Evolutionary conservation across 768 basidiomycete genomes (phyloP).

Genomic region (Tylopilus vinaceipallidus): DNA sequence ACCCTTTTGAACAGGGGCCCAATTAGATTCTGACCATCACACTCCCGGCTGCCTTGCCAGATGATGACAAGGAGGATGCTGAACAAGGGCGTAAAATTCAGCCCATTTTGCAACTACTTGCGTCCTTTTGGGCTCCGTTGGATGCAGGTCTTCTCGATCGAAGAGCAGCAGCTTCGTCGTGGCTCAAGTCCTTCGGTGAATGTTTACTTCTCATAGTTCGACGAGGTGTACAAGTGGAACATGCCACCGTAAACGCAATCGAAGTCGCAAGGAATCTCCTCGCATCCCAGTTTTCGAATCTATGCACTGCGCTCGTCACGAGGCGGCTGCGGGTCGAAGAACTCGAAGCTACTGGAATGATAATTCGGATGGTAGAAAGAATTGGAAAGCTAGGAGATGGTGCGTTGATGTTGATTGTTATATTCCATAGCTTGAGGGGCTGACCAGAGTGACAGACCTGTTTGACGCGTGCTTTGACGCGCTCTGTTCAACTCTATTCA

Average conservation of each 20-base stretch:
- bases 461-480: slow-evolving; percentile 49
- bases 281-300: slow-evolving; percentile 40
- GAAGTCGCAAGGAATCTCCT: slow-evolving; percentile 34
- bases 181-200: slow-evolving; percentile 73
- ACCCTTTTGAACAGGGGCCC: neutral
- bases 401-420: slow-evolving; percentile 27
- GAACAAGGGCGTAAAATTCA: neutral
- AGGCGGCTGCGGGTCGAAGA: slow-evolving; percentile 48
- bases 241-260: neutral
- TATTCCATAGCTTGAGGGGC: slow-evolving; percentile 15
- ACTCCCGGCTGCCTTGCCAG: slow-evolving; percentile 11
- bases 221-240: slow-evolving; percentile 8
- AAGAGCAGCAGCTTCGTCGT: slow-evolving; percentile 39
- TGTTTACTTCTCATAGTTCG: slow-evolving; percentile 59
- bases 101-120: slow-evolving; percentile 55
- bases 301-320: slow-evolving; percentile 48
- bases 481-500: slow-evolving; percentile 28
- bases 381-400: slow-evolving; percentile 43
- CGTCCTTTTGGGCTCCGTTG: slow-evolving; percentile 81
- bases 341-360: slow-evolving; percentile 38
- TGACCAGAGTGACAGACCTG: slow-evolving; percentile 35
- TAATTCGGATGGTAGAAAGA: slow-evolving; percentile 47
- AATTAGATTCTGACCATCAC: slow-evolving; percentile 20
- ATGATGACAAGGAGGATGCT: neutral
- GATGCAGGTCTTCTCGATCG: slow-evolving; percentile 38